phyloP scores from a whole-genome alignment of 768 basidiomycete species.

The Leccinum variicolor region DNA sequence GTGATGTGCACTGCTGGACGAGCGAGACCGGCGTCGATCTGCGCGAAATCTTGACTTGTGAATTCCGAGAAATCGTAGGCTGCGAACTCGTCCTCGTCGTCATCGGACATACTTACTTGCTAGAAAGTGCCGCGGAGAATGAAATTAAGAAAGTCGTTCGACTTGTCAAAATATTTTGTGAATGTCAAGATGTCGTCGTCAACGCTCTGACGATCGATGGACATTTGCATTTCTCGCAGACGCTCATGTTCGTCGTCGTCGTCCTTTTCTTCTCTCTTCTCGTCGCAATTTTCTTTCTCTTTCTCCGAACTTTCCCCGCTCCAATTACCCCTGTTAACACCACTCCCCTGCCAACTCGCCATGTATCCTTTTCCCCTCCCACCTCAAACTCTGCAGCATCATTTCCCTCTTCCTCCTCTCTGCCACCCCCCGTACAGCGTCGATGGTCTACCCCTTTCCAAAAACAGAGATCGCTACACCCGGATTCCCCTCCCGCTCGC shows the following conservation, averaged over 20 bases:
- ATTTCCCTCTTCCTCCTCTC: background rate
- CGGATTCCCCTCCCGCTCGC: background rate
- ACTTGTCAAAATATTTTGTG: constrained; percentile 9
- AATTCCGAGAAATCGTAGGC: constrained; percentile 53
- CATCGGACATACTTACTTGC: constrained; percentile 20
- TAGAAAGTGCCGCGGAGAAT: constrained; percentile 10
- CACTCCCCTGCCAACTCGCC: constrained; percentile 4
- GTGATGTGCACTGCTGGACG: constrained; percentile 33
- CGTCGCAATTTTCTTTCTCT: background rate
- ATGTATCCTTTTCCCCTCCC: constrained; percentile 14
- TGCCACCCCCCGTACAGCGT: background rate
- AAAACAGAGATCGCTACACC: background rate
- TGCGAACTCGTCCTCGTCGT: constrained; percentile 40
- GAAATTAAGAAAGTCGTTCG: constrained; percentile 15
- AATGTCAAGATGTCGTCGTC: background rate
- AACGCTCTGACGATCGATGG: background rate
- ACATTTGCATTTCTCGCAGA: too few species aligned
- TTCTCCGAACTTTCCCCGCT: background rate
- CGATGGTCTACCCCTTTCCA: constrained; percentile 3
- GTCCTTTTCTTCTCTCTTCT: constrained; percentile 2
- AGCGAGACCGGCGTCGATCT: constrained; percentile 27
- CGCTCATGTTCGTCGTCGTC: constrained; percentile 10
- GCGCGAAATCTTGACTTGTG: constrained; percentile 53
- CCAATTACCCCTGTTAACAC: background rate
- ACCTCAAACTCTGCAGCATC: background rate